Evolutionary conservation across 2,329 filamentous ascomycete species (phyloP).

Genomic region (Atkinsonella hypoxylon): DNA sequence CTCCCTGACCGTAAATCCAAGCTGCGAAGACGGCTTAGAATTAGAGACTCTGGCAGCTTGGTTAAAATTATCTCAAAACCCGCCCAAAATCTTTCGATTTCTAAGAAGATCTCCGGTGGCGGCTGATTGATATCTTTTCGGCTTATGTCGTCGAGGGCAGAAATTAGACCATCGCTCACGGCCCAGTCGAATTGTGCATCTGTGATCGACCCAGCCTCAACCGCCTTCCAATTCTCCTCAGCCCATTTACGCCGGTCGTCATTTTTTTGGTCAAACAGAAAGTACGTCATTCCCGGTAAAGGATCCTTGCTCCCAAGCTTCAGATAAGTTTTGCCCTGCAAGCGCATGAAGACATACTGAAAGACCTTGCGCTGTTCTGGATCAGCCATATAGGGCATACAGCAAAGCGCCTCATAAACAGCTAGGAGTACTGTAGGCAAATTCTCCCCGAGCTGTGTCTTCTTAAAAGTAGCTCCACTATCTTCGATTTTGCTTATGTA

Average conservation of each 20-base stretch:
- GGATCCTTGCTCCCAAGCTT: slow-evolving; percentile 61
- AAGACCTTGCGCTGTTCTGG: slow-evolving; percentile 48
- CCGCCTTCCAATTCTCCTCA: slow-evolving; percentile 28
- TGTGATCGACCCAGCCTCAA: slow-evolving; percentile 49
- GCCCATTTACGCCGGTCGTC: slow-evolving; percentile 38
- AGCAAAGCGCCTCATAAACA: slow-evolving; percentile 82
- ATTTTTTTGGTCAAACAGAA: slow-evolving; percentile 57
- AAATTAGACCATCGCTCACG: slow-evolving; percentile 59
- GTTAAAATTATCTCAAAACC: slow-evolving; percentile 64
- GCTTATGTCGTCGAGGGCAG: slow-evolving; percentile 52
- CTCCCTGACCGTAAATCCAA: slow-evolving; percentile 53
- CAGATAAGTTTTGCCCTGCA: slow-evolving; percentile 60
- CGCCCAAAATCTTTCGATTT: slow-evolving; percentile 66
- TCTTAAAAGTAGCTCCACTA: slow-evolving; percentile 33
- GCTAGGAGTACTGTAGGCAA: slow-evolving; percentile 56
- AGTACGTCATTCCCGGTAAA: slow-evolving; percentile 72
- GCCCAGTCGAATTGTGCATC: slow-evolving; percentile 78
- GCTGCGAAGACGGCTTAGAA: slow-evolving; percentile 65
- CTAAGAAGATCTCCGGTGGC: slow-evolving; percentile 23
- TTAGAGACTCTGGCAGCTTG: slow-evolving; percentile 59
- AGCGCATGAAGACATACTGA: slow-evolving; percentile 69
- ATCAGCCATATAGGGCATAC: slow-evolving; percentile 59
- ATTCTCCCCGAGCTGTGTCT: slow-evolving; percentile 32
- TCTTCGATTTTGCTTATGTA: slow-evolving; percentile 41
- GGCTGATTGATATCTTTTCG: slow-evolving; percentile 26